Evolutionary conservation across 139 green algal genomes (phyloP).

Genomic region (Chlamydomonas sphaeroides): DNA sequence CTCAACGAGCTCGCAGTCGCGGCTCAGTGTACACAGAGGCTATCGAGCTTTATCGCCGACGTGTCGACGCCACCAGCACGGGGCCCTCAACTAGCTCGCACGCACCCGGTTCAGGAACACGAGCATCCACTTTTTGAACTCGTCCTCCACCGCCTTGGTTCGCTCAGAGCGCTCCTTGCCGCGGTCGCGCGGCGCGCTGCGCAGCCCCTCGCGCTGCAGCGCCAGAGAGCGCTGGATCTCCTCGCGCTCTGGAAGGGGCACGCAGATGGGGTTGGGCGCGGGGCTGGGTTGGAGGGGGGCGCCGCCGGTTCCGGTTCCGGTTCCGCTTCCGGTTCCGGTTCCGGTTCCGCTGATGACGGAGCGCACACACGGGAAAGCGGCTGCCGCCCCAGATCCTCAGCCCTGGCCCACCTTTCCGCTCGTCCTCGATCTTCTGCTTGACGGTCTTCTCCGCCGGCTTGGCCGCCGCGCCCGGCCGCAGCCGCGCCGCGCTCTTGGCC

Average conservation of each 20-base stretch:
- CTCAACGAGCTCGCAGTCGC: no score
- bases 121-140: conserved; percentile 11
- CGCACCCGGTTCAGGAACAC: conserved; percentile 19
- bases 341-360: no score
- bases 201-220: conserved; percentile 14
- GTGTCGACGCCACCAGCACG: no score
- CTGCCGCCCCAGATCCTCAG: no score
- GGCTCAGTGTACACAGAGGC: no score
- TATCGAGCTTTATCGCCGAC: no score
- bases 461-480: neutral
- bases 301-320: no score
- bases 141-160: neutral
- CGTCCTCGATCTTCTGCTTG: conserved; percentile 33
- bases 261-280: no score
- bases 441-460: neutral
- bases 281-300: no score
- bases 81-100: no score
- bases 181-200: neutral
- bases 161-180: neutral
- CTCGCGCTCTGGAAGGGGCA: conserved; percentile 14
- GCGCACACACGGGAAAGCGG: no score
- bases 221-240: neutral
- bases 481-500: neutral
- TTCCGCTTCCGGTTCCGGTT: no score
- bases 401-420: conserved; percentile 1